A percentile compares a stretch with the other conserved stretches of the same genome.
Evolutionary conservation across 768 basidiomycete species (phyloP).

Genomic region (Mycena sanguinolenta): DNA sequence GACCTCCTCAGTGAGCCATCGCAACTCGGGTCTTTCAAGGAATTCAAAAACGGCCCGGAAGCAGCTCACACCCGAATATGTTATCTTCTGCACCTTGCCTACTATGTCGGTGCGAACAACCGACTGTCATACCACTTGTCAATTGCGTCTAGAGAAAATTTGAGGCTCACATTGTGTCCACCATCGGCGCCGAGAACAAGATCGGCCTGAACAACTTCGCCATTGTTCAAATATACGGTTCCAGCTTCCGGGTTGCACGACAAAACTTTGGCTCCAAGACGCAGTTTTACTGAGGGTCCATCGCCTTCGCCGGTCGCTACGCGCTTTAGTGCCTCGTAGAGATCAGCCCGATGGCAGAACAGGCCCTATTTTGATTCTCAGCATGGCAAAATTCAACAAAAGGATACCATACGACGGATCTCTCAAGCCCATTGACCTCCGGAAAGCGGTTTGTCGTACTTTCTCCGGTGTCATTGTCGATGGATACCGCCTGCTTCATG

Average conservation of each 20-base stretch:
- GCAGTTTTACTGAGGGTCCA: conserved; percentile 18
- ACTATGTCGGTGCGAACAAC: conserved; percentile 10
- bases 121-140: conserved; percentile 10
- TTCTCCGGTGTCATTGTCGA: conserved; percentile 9
- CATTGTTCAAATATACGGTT: conserved; percentile 48
- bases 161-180: conserved; percentile 12
- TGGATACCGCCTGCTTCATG: not conserved
- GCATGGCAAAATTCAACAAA: not conserved
- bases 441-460: not conserved
- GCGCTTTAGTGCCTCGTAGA: conserved; percentile 27
- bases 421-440: not conserved
- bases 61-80: too few species aligned
- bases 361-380: conserved; percentile 6
- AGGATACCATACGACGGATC: not conserved
- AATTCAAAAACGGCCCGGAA: too few species aligned
- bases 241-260: conserved; percentile 43
- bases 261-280: conserved; percentile 23
- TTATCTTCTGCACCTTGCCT: not conserved
- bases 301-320: conserved; percentile 16
- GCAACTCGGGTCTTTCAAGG: too few species aligned
- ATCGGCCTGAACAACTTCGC: too few species aligned
- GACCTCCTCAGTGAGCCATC: conserved; percentile 5
- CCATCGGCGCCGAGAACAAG: conserved; percentile 28
- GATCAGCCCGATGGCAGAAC: conserved; percentile 23
- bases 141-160: not conserved